Evolutionary conservation across 2,329 filamentous ascomycete genomes (phyloP).

Genomic region (Sclerotinia subarctica): DNA sequence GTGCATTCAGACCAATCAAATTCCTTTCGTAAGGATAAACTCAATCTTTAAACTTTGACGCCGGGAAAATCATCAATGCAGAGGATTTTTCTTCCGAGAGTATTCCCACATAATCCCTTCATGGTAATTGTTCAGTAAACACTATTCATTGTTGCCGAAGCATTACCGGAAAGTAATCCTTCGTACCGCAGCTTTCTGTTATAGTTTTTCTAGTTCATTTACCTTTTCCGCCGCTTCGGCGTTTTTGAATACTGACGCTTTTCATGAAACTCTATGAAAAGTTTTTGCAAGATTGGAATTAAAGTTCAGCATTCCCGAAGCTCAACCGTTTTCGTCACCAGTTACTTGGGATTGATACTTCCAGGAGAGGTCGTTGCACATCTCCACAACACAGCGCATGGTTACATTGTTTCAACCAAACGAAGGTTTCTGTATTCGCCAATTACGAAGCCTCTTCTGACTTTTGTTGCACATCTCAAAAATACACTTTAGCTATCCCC

Average conservation of each 20-base stretch:
- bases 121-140: not conserved
- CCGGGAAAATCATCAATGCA: not conserved
- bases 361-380: not conserved
- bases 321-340: not conserved
- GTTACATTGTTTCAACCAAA: not conserved
- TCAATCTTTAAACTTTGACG: not conserved
- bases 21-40: not conserved
- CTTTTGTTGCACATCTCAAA: not conserved
- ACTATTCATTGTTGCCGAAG: no score
- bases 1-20: not conserved
- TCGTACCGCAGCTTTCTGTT: not conserved
- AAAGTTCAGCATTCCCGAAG: not conserved
- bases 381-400: not conserved
- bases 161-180: not conserved
- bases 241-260: not conserved
- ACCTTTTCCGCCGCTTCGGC: not conserved
- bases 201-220: not conserved
- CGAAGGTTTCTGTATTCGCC: not conserved
- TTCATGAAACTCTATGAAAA: not conserved
- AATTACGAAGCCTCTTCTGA: not conserved
- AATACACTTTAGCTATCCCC: not conserved
- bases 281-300: no score
- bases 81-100: no score
- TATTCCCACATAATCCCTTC: no score
- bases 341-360: not conserved